Evolutionary conservation across 1,139 yeast genomes (phyloP), one percentile per base, ranked within the genome.

Genomic region (Suhomyces ambrosiae): DNA sequence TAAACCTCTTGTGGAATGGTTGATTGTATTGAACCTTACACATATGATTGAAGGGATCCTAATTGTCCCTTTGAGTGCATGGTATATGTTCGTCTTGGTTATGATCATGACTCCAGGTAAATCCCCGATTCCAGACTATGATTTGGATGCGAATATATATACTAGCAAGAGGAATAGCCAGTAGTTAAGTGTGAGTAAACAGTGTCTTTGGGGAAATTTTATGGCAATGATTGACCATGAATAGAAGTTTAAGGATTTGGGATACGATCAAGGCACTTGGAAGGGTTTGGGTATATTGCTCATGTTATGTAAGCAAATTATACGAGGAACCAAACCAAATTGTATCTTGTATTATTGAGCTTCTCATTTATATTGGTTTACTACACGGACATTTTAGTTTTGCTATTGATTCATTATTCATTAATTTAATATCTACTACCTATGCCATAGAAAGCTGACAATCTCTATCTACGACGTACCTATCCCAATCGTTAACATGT

Each of bases 401-500:
- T n/a, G n/a, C n/a, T n/a, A n/a, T n/a, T n/a, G n/a, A n/a, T n/a
- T 18, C 21, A 18, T 18, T 18, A 18, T 18, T 18, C 21, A 18
- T 18, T 18, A 18, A 18, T 18, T 8, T 6, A 6, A 18, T 18
- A 18, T 18, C 5, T 10, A 6, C 10, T 23, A 11, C 4, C 31
- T 35, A 57, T 3, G 61, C 61, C 35, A 62, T 48, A 3, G 66
- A 58, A 25, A 62, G 52, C 7, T 47, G 52, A 35, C 51, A 53
- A 21, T 52, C 52, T 38, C 52, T 51, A 37, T 62, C 59, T 17
- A 56, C 63, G 2, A 61, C 65, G 44, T 44, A 60, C 15, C 33
- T 47, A 30, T 62, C 66, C 68, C 68, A 62, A 35, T 62, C 68
- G 41, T 62, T 62, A 10, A 23, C 42, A 32, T 46, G 47, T 7